Percentiles rank a stretch among this genome's conserved stretches.
Evolutionary conservation across 2,329 filamentous ascomycete species (phyloP).

Genomic region (Hirsutella minnesotensis): DNA sequence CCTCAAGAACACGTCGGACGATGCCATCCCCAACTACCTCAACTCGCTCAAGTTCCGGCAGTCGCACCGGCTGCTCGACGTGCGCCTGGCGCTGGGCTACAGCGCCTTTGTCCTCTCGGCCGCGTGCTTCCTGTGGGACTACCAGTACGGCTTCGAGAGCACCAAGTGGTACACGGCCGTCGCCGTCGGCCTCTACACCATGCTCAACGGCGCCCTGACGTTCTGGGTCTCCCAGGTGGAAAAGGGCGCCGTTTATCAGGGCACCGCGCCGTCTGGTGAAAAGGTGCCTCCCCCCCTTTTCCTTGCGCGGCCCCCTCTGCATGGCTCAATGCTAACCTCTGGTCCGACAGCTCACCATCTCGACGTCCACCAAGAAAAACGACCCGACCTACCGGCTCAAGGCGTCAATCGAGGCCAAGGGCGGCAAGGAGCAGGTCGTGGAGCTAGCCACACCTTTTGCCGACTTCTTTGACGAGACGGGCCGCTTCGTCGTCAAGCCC

Average conservation of each 20-base stretch:
- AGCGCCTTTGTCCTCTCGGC: slow-evolving; percentile 67
- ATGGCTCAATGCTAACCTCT: slow-evolving; percentile 1
- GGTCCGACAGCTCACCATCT: slow-evolving; percentile 56
- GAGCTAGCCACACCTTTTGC: slow-evolving; percentile 55
- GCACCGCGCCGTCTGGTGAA: slow-evolving; percentile 51
- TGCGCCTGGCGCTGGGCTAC: slow-evolving; percentile 77
- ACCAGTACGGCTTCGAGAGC: slow-evolving; percentile 75
- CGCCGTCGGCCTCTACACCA: slow-evolving; percentile 68
- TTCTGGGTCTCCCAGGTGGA: slow-evolving; percentile 81
- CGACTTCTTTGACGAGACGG: slow-evolving; percentile 63
- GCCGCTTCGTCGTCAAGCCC: slow-evolving; percentile 60
- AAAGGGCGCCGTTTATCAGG: slow-evolving; percentile 70
- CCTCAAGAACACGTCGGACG: slow-evolving; percentile 92
- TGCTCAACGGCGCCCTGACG: slow-evolving; percentile 67
- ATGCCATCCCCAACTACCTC: slow-evolving; percentile 87
- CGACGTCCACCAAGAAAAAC: slow-evolving; percentile 65
- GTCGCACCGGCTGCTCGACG: slow-evolving; percentile 67
- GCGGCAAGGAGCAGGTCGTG: slow-evolving; percentile 28
- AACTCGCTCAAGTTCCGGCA: slow-evolving; percentile 78
- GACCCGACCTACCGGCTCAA: slow-evolving; percentile 69
- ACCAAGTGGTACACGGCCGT: slow-evolving; percentile 72
- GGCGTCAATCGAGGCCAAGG: slow-evolving; percentile 39
- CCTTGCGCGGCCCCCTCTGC: background rate
- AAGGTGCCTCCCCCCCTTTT: slow-evolving; percentile 40
- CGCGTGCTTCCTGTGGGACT: slow-evolving; percentile 83